Base-by-base conservation (phyloP, 345 rosid species). In the Syzygium oleosum region DNA sequence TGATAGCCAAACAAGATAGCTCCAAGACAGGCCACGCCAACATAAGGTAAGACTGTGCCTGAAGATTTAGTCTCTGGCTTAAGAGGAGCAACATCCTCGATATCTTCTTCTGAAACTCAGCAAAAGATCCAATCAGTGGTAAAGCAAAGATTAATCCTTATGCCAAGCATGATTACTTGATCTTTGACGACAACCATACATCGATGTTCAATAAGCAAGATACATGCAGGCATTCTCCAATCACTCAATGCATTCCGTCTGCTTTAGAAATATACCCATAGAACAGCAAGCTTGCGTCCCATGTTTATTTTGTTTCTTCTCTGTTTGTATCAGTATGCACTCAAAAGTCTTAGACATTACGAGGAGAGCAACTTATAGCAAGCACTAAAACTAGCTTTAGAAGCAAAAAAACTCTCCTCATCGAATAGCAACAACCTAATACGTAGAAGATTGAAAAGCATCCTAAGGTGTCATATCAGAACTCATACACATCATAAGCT, bases 1-100 rank as follows among this genome's bases (percentile, higher is more conserved):
- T 98, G 99, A 90, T 98, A 98, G 89, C 99, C 99, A 92, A 98
- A 97, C 90, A 95, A 88, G 79, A 94, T 94, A 90, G 99, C 99
- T 88, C 99, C 99, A 85, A 98, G 94, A 90, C 99, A 97, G 90
- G 99, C 98, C 91, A 98, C 94, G 29, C 95, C 99, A 53, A 98
- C 98, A 88, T 91, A 97, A 8, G 99, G 99, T 86, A 97, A 92
- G 87, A 98, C 98, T 1, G 92, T 92, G 59, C 99, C 99, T 5
- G 97, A 91, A 89, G 96, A 94, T 88, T 91, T 92, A n/a, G 56
- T 89, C 68, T 88, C 91, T 59, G 92, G 93, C 88, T 90, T 92
- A 78, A 93, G 59, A 52, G 94, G 96, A 23, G 90, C 10, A 86
- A 86, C 91, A 85, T 92, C 98, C 88, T 94, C 99, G 52, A 92